Evolutionary conservation across 345 rosid species (phyloP), one percentile per base, ranked within the genome.

Genomic region (Eucalyptus caleyi): DNA sequence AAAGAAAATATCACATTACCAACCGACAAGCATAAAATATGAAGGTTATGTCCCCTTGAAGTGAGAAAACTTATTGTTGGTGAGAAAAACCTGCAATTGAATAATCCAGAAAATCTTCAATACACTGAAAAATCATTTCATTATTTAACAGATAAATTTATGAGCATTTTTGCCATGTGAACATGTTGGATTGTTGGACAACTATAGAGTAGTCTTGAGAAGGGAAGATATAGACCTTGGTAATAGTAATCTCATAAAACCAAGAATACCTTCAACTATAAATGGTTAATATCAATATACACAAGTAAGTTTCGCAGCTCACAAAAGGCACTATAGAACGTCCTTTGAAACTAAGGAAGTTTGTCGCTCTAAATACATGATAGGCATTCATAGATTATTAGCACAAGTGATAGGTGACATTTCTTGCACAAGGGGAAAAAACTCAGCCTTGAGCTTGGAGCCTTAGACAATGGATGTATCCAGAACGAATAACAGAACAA

Each of bases 71-170:
- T 95, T 86, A 97, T 96, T 14, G 97, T 96, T 62, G 99, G 98
- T 88, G 98, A 93, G 91, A 97, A 97, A 93, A 97, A 96, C 99
- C 99, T 97, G 96, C 88, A 87, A 77, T 40, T 77, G 47, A 77
- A 77, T 77, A 13, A 77, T 77, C 47, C 30, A 77, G 83, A 77
- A 77, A 77, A 77, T 77, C 83, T 40, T 77, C 83, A 77, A 11
- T 40, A 37, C 83, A 11, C 47, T 21, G 47, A 37, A 37, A 77
- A 11, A 37, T 42, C 27, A 77, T 37, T 40, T 77, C 47, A 77
- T 21, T 77, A 21, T 77, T 77, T 21, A 37, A 77, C 83, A 37
- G 83, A 77, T 77, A 37, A 37, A 77, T 37, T 77, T 37, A 21
- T 40, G 47, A 77, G 83, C 83, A 77, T 40, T 77, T 40, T 27